Base-by-base conservation (phyloP, 768 basidiomycete genomes). In the Hysterangium stoloniferum region DNA sequence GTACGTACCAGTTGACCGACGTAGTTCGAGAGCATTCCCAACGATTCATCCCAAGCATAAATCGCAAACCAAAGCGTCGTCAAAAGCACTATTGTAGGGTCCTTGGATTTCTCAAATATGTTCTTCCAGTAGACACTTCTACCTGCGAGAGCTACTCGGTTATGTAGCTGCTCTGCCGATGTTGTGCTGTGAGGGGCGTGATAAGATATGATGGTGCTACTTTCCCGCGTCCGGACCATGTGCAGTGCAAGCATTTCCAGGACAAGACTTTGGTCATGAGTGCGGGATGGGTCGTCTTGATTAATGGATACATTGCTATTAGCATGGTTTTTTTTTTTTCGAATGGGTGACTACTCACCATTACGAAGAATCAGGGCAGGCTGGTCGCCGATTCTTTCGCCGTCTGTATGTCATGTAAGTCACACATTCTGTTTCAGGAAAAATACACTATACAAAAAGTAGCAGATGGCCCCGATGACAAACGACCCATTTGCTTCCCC, bases 21-120 rank as follows among this genome's bases (percentile, higher is more conserved):
- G 56, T 81, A 76, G 8, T 57, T 54, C 50, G 78, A 79, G 31
- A 81, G 58, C n/a, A 64, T 62, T 54, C 79, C 78, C 20, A 80
- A 65, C 0, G 76, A 63, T 58, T 82, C 77, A 46, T 81, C 80
- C 78, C 80, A 81, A 0, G 78, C 72, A 57, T 82, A 81, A 29
- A 80, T 56, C 1, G 77, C 72, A 47, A 78, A 79, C 80, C 80
- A 82, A 22, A 81, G 60, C 5, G 75, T 61, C 38, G 73, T 66
- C 5, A 81, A 55, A 40, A 80, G 65, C 6, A 80, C 57, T 48
- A 79, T 77, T 0, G 78, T 81, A 6, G 79, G 76, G 51, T 81
- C 79, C 2, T 63, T 65, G 33, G 37, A 9, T n/a, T 4, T 46
- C 60, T 11, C 55, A 44, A 71, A 66, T 28, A 71, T 66, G 35